Evolutionary conservation across 2,329 filamentous ascomycete genomes (phyloP).

Genomic region (Teratosphaeria epicoccoides): DNA sequence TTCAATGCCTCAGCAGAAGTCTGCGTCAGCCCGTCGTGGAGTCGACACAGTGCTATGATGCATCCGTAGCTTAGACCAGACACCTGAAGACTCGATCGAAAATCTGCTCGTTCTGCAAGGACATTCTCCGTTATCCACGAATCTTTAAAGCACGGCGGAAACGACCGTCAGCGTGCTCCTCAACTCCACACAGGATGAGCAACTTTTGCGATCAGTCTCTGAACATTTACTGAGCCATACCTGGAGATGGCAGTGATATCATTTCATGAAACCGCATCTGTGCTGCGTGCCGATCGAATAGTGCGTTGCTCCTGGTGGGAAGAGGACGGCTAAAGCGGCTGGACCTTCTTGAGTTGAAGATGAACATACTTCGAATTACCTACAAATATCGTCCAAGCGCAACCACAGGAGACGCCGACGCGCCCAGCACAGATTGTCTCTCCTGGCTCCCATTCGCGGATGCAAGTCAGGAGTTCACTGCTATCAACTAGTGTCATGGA

Average conservation of each 20-base stretch:
- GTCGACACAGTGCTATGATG: background rate
- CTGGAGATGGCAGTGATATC: background rate
- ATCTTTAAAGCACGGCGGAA: background rate
- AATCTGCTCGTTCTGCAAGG: background rate
- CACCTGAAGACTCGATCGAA: background rate
- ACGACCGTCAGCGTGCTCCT: background rate
- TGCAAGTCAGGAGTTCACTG: background rate
- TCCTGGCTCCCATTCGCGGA: background rate
- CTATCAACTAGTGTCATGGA: background rate
- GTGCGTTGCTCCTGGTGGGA: background rate
- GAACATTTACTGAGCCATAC: background rate
- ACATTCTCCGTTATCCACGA: background rate
- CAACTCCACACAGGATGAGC: background rate
- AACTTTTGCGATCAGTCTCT: background rate
- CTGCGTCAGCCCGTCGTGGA: background rate
- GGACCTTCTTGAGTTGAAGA: background rate
- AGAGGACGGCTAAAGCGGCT: background rate
- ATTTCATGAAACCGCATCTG: background rate
- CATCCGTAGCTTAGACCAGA: background rate
- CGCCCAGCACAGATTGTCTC: background rate
- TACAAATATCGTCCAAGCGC: background rate
- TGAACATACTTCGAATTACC: background rate
- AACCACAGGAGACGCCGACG: background rate
- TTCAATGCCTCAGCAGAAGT: background rate
- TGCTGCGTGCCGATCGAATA: background rate